These are phyloP conservation scores for Brassica carinata DNA, from an alignment of 345 rosid genomes.

Conservation along the genomic window DNA sequence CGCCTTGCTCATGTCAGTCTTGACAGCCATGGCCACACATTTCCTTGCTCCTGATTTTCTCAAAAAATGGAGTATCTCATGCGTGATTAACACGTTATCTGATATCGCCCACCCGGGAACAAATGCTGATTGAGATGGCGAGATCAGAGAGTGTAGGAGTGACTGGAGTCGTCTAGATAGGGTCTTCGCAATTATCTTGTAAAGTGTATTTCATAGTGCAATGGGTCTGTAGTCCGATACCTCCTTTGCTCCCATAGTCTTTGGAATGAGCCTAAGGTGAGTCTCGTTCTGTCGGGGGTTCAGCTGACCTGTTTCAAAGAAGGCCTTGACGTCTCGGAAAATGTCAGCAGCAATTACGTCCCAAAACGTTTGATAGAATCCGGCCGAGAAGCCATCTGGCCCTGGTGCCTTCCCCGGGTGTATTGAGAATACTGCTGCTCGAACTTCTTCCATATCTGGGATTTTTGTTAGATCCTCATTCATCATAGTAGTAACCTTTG, in stretches of 20 bases:
- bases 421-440: background rate
- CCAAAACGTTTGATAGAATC: background rate
- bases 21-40: too few species aligned
- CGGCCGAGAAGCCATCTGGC: background rate
- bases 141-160: background rate
- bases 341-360: background rate
- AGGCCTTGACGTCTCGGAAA: background rate
- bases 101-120: too few species aligned
- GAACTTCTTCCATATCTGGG: background rate
- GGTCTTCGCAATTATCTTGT: background rate
- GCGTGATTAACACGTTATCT: too few species aligned
- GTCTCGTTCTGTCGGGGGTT: background rate
- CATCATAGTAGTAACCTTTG: background rate
- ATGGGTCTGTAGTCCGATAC: background rate
- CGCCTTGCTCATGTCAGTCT: too few species aligned
- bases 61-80: too few species aligned
- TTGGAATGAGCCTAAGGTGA: background rate
- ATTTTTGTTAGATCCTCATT: background rate
- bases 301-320: background rate
- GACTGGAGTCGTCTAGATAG: background rate
- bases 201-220: background rate
- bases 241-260: background rate
- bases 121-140: background rate
- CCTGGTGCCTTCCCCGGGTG: background rate
- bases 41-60: too few species aligned